A percentile compares a stretch with the other conserved stretches of the same genome.
These are phyloP conservation scores for Aurantiochytrium sp. DNA, from an alignment of 108 stramenopile species.

Conservation along the genomic window DNA sequence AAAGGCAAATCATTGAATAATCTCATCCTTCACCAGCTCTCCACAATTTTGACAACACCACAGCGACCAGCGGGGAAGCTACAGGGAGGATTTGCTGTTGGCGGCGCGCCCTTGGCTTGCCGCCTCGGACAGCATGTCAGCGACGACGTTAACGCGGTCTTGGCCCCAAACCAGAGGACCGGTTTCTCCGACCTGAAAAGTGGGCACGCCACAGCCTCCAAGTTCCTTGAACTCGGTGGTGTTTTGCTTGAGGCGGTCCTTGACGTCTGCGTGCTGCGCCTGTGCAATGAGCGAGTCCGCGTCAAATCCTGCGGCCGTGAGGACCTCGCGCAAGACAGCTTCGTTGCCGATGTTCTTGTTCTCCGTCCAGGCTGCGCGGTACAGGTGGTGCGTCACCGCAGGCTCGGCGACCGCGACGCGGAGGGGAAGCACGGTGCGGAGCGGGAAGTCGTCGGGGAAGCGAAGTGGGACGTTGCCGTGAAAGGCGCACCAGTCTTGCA, in stretches of 20 bases:
- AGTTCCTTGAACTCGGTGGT: neutral
- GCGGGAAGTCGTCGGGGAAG: neutral
- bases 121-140: neutral
- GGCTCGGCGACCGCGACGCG: neutral
- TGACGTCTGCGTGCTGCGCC: neutral
- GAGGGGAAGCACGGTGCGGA: neutral
- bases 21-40: too few species aligned
- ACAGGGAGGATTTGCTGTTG: too few species aligned
- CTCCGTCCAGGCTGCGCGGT: neutral
- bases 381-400: neutral
- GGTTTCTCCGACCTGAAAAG: neutral
- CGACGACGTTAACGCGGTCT: neutral
- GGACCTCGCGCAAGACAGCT: neutral
- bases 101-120: too few species aligned
- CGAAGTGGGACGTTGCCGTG: neutral
- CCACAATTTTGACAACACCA: too few species aligned
- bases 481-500: conserved; percentile 2
- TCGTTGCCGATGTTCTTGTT: neutral
- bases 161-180: neutral
- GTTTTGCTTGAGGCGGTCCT: neutral
- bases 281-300: neutral
- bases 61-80: too few species aligned
- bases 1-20: neutral
- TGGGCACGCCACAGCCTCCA: neutral
- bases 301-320: neutral